Evolutionary conservation across 2,329 filamentous ascomycete species (phyloP).

Genomic region (Penicillium sp.): DNA sequence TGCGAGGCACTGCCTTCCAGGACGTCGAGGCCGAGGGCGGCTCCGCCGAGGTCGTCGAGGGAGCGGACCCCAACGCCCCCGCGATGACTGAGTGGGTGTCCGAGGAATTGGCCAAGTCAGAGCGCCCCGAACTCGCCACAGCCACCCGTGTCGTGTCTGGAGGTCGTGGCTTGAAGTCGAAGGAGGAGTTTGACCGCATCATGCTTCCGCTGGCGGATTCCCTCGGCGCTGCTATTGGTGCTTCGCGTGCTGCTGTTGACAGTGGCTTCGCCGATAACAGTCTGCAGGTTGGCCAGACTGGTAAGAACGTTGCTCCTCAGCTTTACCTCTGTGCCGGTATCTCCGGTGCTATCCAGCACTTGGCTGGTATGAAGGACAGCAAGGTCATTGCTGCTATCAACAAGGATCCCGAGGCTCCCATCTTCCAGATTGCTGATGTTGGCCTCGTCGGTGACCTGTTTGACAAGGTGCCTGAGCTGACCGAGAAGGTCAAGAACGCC

Average conservation of each 20-base stretch:
- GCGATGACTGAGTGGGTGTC: conserved; percentile 82
- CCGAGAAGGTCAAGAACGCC: conserved; percentile 77
- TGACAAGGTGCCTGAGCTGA: conserved; percentile 91
- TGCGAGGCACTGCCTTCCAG: conserved; percentile 89
- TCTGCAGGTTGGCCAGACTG: conserved; percentile 95
- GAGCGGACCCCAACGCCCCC: conserved; percentile 75
- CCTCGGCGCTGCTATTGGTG: conserved; percentile 91
- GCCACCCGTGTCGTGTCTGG: conserved; percentile 87
- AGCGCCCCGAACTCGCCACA: conserved; percentile 89
- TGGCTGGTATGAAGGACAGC: conserved; percentile 99
- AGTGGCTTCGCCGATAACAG: conserved; percentile 98
- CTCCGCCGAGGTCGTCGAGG: conserved; percentile 73
- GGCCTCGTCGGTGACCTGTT: conserved; percentile 94
- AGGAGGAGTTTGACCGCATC: conserved; percentile 91
- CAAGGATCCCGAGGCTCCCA: conserved; percentile 94
- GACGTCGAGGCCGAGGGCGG: conserved; percentile 68
- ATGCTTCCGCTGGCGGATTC: conserved; percentile 91
- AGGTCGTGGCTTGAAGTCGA: conserved; percentile 92
- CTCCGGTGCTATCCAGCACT: conserved; percentile 93
- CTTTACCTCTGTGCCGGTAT: conserved; percentile 95
- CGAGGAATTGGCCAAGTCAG: conserved; percentile 87
- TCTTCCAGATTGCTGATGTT: conserved; percentile 97
- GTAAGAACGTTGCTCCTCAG: conserved; percentile 96
- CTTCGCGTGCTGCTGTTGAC: conserved; percentile 91
- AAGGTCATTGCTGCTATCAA: conserved; percentile 99